These are phyloP conservation scores for Cordia subcordata DNA, from an alignment of 257 asterid genomes.

Conservation along the genomic window DNA sequence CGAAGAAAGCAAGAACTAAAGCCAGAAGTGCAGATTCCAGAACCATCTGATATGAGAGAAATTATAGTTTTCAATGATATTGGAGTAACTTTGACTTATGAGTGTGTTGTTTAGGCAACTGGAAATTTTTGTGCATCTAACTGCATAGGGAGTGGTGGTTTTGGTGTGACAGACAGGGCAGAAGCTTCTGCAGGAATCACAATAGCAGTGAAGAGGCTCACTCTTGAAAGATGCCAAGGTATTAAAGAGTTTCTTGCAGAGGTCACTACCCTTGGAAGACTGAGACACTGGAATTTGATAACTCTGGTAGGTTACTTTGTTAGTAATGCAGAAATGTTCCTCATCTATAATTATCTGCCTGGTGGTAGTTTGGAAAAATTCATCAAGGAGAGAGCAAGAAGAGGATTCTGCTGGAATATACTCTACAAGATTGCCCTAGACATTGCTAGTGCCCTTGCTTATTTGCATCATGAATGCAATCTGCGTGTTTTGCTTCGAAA, in stretches of 20 bases:
- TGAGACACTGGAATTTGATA: slow-evolving; percentile 33
- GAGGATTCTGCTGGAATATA: slow-evolving; percentile 17
- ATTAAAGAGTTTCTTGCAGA: slow-evolving; percentile 38
- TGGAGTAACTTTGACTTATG: slow-evolving; percentile 30
- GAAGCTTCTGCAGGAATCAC: slow-evolving; percentile 23
- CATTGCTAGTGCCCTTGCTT: slow-evolving; percentile 32
- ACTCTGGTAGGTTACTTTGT: slow-evolving; percentile 37
- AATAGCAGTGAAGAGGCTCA: slow-evolving; percentile 40
- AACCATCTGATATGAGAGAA: slow-evolving; percentile 2
- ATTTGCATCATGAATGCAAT: slow-evolving; percentile 32
- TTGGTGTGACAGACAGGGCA: slow-evolving; percentile 36
- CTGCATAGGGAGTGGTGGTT: slow-evolving; percentile 47
- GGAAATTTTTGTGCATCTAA: slow-evolving; percentile 31
- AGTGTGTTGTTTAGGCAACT: slow-evolving; percentile 32
- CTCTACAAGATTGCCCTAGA: slow-evolving; percentile 37
- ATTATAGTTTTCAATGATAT: slow-evolving; percentile 23
- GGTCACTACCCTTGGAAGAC: slow-evolving; percentile 28
- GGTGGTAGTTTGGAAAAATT: slow-evolving; percentile 42
- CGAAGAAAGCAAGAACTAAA: background rate
- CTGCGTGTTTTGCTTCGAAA: slow-evolving; percentile 36
- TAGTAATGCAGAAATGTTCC: slow-evolving; percentile 30
- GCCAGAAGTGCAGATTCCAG: slow-evolving; percentile 8
- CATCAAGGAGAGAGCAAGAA: slow-evolving; percentile 27
- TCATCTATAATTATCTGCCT: slow-evolving; percentile 36
- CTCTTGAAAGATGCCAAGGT: slow-evolving; percentile 36